phyloP scores from a whole-genome alignment of 805 yeast genomes.

The Saccharomycopsis guyanensis region DNA sequence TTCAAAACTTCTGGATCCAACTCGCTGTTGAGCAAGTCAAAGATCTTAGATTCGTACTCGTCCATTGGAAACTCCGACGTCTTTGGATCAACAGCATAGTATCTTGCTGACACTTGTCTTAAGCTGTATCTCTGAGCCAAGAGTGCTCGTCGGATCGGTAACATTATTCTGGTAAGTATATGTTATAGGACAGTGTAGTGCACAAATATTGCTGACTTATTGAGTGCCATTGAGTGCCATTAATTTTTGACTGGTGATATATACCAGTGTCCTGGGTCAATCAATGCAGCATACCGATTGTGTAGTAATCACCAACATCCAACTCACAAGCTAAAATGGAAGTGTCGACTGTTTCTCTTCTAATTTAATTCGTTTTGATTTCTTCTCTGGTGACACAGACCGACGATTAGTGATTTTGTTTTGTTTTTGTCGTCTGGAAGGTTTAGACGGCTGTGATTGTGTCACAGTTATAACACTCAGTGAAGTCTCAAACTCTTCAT shows the following conservation, averaged over 20 bases:
- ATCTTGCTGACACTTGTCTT: background rate
- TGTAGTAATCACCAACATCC: no score
- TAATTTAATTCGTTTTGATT: background rate
- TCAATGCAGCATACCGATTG: no score
- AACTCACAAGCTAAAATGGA: slow-evolving; percentile 1
- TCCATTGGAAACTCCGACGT: slow-evolving; percentile 17
- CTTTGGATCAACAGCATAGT: slow-evolving; percentile 14
- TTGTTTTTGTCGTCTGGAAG: background rate
- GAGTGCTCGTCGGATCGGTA: background rate
- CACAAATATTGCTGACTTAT: no score
- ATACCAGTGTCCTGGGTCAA: no score
- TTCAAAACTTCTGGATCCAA: slow-evolving; percentile 15
- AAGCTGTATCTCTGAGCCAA: background rate
- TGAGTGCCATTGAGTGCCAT: no score
- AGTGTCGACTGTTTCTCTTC: slow-evolving; percentile 1
- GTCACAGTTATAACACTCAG: no score
- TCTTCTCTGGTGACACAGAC: background rate
- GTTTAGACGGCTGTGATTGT: background rate
- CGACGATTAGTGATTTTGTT: background rate
- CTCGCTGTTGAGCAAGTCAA: slow-evolving; percentile 15
- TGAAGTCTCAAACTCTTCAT: no score
- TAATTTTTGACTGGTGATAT: no score
- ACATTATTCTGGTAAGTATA: no score
- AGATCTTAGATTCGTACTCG: slow-evolving; percentile 17
- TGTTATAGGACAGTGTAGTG: no score